Percentiles rank a stretch among this genome's conserved stretches.
Evolutionary conservation across 345 rosid genomes (phyloP).

Genomic region (Populus tremula): DNA sequence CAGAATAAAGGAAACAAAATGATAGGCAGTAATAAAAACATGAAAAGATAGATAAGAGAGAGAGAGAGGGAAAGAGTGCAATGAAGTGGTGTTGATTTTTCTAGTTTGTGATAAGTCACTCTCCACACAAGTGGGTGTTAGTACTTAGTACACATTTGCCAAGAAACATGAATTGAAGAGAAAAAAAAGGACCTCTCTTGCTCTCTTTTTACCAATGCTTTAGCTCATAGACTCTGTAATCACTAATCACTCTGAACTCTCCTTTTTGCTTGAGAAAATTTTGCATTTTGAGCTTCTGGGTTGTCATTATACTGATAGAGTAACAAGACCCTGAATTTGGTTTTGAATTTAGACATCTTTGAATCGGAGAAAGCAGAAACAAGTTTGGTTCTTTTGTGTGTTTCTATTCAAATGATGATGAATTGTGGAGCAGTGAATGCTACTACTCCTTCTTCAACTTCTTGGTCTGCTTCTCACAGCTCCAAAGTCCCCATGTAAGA

Average conservation of each 20-base stretch:
- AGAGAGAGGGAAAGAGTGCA: neutral
- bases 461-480: conserved; percentile 16
- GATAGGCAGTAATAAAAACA: neutral
- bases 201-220: neutral
- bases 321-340: neutral
- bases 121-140: neutral
- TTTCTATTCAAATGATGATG: neutral
- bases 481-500: conserved; percentile 1
- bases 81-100: neutral
- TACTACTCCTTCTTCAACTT: conserved; percentile 15
- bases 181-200: too few species aligned
- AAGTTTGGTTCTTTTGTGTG: neutral
- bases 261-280: neutral
- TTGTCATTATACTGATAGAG: neutral
- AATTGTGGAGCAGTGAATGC: conserved; percentile 26
- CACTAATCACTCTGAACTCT: neutral
- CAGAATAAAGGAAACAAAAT: neutral
- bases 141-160: neutral
- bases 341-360: neutral
- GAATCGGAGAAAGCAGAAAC: too few species aligned
- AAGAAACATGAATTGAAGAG: neutral
- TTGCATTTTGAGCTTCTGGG: neutral
- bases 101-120: conserved; percentile 1
- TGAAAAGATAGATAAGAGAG: conserved; percentile 1
- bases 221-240: too few species aligned